These are phyloP conservation scores for Aureobasidium sp. DNA, from an alignment of 2,329 filamentous ascomycete genomes.

Conservation along the genomic window DNA sequence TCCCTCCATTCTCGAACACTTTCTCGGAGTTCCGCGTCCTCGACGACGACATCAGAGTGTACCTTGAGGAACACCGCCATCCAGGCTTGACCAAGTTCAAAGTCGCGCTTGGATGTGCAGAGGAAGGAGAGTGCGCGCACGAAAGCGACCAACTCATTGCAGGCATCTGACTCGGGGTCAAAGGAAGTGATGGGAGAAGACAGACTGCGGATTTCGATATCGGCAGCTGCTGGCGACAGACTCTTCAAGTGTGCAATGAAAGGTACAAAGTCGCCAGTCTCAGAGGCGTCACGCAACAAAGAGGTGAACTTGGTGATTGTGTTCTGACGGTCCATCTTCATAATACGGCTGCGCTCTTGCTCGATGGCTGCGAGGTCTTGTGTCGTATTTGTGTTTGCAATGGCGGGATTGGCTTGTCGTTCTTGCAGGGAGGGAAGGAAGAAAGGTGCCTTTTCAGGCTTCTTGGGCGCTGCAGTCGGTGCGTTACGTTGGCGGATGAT, in stretches of 20 bases:
- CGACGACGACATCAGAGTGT: conserved; percentile 57
- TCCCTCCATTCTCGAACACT: conserved; percentile 62
- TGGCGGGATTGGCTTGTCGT: conserved; percentile 23
- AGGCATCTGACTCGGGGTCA: conserved; percentile 23
- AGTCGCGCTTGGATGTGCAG: conserved; percentile 66
- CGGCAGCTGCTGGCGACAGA: conserved; percentile 75
- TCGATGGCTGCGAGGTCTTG: conserved; percentile 29
- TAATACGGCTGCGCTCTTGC: conserved; percentile 28
- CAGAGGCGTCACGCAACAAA: conserved; percentile 42
- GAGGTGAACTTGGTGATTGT: conserved; percentile 37
- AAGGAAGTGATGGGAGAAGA: conserved; percentile 36
- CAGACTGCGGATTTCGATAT: conserved; percentile 84
- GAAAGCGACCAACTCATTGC: conserved; percentile 70
- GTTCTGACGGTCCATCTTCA: conserved; percentile 22
- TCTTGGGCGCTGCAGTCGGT: conserved; percentile 83
- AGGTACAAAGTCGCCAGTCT: conserved; percentile 53
- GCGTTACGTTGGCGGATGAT: conserved; percentile 88
- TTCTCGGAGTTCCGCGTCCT: conserved; percentile 46
- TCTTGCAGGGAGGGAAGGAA: conserved; percentile 68
- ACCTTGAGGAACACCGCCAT: conserved; percentile 88
- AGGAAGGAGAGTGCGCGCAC: conserved; percentile 70
- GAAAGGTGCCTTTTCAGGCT: conserved; percentile 90
- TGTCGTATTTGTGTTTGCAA: conserved; percentile 23
- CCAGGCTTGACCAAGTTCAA: conserved; percentile 93
- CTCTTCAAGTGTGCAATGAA: conserved; percentile 75